Evolutionary conservation across 2,329 filamentous ascomycete species (phyloP), one percentile per base, ranked within the genome.

Genomic region (Aureobasidium sp.): DNA sequence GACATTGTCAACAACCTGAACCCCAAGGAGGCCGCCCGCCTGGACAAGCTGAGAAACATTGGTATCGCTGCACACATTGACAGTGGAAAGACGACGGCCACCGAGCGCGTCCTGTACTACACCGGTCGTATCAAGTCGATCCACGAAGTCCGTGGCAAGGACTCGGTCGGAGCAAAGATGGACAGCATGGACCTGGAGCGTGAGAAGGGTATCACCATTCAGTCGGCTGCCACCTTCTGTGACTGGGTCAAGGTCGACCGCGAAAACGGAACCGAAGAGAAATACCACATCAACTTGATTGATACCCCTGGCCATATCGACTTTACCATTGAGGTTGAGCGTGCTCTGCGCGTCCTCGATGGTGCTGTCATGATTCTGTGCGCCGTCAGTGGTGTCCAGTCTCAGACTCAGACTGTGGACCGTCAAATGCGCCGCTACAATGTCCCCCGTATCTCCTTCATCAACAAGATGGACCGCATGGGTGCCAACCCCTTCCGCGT

Each of bases 401-500:
- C 88, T 73, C 94, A 99, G 78, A 99, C 94, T 22, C 97, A 97
- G 70, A 99, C 94, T 1, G 94, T 99, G 66, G 92, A 99, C 76
- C 85, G 94, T 69, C 94, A 99, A 80, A 99, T 99, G 94, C 90
- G 91, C 80, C 87, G 94, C 68, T 99, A 99, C 82, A 93, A 97
- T 73, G 87, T 99, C 66, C 94, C 94, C 64, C 85, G 94, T 69
- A 87, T 99, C 74, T 96, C 90, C 61, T 99, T 99, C 72, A 86
- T 99, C 74, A 99, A 99, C 81, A 99, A 99, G 83, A 97, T 99
- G 93, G 94, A 99, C 73, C 88, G 94, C 67, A 97, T 97, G 89
- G 94, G 94, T 64, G 90, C 94, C 67, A 97, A 99, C 74, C 94
- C 94, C 9, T 99, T 92, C 86, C 97, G 96, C 78, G 92, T 91